A percentile compares a stretch with the other conserved stretches of the same genome.
Conservation (phyloP, 148 eudicot species). For the Arctostaphylos glauca region DNA sequence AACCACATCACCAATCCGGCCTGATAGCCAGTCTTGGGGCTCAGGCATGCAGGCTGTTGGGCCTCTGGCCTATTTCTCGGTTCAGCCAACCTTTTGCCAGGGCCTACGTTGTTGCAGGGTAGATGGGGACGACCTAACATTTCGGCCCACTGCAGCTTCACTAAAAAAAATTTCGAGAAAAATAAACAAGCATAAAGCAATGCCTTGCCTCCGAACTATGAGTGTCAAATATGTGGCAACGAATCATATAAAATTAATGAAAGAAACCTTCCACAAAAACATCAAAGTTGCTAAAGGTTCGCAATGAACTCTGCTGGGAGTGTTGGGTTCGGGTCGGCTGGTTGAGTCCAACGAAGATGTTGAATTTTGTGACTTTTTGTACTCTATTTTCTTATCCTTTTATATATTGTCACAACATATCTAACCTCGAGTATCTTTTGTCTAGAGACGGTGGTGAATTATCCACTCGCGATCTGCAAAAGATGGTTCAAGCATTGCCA, state of each 20-base stretch:
- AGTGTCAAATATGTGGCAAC: background rate
- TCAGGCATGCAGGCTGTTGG: no score
- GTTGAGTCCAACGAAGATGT: background rate
- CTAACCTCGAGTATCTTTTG: slow-evolving; percentile 16
- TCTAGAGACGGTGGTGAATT: slow-evolving; percentile 68
- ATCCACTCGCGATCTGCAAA: slow-evolving; percentile 92
- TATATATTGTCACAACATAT: background rate
- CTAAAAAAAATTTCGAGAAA: background rate
- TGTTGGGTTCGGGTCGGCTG: background rate
- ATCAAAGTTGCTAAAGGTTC: background rate
- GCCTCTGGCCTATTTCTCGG: no score
- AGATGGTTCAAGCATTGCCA: slow-evolving; percentile 91
- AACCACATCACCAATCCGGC: no score
- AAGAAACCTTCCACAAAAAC: background rate
- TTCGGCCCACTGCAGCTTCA: background rate
- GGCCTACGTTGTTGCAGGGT: no score
- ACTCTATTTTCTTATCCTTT: background rate
- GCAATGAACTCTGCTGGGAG: background rate
- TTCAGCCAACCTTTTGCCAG: no score
- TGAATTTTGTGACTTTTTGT: background rate
- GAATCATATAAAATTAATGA: background rate
- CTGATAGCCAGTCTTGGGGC: no score
- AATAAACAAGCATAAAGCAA: background rate
- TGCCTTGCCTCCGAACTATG: background rate
- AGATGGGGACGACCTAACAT: no score